These are phyloP conservation scores for Amyloporia xantha DNA, from an alignment of 768 basidiomycete genomes.

Conservation along the genomic window DNA sequence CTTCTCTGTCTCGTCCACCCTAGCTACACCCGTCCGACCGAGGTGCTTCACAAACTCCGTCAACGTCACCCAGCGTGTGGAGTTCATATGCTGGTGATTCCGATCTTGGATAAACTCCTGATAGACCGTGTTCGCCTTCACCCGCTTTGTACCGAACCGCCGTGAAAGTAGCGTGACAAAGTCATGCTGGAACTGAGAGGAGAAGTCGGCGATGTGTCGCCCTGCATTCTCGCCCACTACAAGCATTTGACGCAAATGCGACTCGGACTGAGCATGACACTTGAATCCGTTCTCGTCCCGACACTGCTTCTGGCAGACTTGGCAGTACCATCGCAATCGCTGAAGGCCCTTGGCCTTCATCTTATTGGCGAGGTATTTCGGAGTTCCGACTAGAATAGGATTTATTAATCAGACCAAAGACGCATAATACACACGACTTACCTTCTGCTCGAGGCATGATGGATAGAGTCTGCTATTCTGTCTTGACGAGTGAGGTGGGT, in stretches of 20 bases:
- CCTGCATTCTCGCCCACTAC: conserved; percentile 94
- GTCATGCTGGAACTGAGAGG: conserved; percentile 80
- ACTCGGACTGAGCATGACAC: conserved; percentile 83
- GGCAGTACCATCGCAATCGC: conserved; percentile 95
- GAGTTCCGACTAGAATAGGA: conserved; percentile 68
- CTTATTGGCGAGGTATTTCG: conserved; percentile 87
- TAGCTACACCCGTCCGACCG: conserved; percentile 76
- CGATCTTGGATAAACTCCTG: conserved; percentile 98
- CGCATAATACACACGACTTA: conserved; percentile 20
- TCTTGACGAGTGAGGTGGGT: not conserved
- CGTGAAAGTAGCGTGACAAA: conserved; percentile 88
- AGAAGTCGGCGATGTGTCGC: conserved; percentile 87
- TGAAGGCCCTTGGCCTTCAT: conserved; percentile 98
- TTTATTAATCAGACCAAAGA: not conserved
- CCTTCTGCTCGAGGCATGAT: conserved; percentile 85
- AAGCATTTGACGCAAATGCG: conserved; percentile 94
- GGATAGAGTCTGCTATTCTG: conserved; percentile 9
- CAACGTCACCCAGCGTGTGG: conserved; percentile 95
- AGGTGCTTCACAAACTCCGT: conserved; percentile 93
- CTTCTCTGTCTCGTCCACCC: conserved; percentile 98
- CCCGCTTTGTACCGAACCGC: conserved; percentile 92
- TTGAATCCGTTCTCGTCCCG: conserved; percentile 99
- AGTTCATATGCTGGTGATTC: conserved; percentile 94
- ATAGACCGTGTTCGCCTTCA: conserved; percentile 91
- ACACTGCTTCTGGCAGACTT: conserved; percentile 99